Conservation (phyloP, 2,329 filamentous ascomycete species). For the Aureobasidium lini region DNA sequence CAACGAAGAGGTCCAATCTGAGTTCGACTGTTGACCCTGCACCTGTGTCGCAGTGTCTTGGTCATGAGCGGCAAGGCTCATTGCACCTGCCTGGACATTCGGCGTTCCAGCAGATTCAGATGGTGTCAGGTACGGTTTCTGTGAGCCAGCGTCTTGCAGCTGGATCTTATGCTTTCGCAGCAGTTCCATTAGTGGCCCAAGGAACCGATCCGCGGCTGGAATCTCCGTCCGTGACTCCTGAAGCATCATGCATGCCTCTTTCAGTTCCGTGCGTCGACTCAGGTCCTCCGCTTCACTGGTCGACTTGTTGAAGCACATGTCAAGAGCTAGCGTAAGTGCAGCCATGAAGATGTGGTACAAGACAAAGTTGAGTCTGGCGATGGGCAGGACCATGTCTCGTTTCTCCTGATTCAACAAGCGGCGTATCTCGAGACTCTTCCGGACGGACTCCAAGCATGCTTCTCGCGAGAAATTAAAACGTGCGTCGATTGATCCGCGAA, state of each 20-base stretch:
- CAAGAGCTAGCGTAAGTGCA: constrained; percentile 23
- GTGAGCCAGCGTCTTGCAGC: constrained; percentile 12
- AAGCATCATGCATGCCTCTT: constrained; percentile 21
- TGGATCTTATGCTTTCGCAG: constrained; percentile 21
- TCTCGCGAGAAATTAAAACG: constrained; percentile 18
- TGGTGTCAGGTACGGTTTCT: neutral
- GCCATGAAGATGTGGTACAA: constrained; percentile 24
- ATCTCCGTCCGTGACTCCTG: constrained; percentile 17
- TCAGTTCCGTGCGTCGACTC: constrained; percentile 17
- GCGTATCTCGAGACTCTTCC: constrained; percentile 16
- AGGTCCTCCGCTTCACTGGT: constrained; percentile 1
- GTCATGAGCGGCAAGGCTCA: too few relatives aligned
- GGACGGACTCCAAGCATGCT: constrained; percentile 20
- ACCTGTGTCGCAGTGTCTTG: neutral
- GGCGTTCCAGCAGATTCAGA: neutral
- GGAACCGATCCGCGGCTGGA: constrained; percentile 17
- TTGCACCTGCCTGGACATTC: neutral
- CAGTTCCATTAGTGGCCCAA: constrained; percentile 20
- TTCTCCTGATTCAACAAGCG: constrained; percentile 10
- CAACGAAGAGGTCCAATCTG: neutral
- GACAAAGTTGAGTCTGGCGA: constrained; percentile 6
- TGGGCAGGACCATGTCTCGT: neutral
- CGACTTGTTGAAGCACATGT: constrained; percentile 22
- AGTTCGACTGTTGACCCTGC: neutral
- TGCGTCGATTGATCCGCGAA: constrained; percentile 18